phyloP scores from a whole-genome alignment of 139 green algal genomes.

The Chlamydomonas sp. region DNA sequence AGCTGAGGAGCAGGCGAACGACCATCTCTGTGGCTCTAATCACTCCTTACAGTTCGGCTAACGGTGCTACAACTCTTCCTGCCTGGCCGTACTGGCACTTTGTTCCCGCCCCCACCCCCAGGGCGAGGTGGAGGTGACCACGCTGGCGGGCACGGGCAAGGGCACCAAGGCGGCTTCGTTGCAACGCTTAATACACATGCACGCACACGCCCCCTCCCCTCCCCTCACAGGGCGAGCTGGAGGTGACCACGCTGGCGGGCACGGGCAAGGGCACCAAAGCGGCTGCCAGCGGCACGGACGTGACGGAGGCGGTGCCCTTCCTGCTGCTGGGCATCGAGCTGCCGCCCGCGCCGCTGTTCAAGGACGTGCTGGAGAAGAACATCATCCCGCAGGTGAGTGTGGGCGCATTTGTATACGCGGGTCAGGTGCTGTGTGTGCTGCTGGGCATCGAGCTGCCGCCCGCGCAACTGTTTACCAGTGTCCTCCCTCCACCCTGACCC shows the following conservation, averaged over 20 bases:
- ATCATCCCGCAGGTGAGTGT: constrained; percentile 96
- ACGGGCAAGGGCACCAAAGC: constrained; percentile 74
- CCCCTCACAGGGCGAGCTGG: constrained; percentile 79
- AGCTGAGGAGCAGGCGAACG: too few relatives aligned
- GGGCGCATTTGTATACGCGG: neutral
- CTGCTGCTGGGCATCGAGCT: constrained; percentile 95
- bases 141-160: constrained; percentile 80
- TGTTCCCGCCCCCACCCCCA: constrained; percentile 25
- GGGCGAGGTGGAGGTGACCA: constrained; percentile 92
- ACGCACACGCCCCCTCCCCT: neutral
- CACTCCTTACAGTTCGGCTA: too few relatives aligned
- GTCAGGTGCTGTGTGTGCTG: neutral
- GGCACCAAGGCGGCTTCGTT: constrained; percentile 52
- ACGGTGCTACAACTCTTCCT: neutral
- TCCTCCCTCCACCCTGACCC: neutral
- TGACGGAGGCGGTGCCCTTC: constrained; percentile 84
- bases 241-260: constrained; percentile 86
- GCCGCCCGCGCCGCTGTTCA: constrained; percentile 95
- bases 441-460: too few relatives aligned
- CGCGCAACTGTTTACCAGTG: neutral
- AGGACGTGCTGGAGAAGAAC: constrained; percentile 95
- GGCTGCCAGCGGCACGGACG: constrained; percentile 50
- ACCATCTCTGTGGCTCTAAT: too few relatives aligned
- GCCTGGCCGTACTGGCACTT: neutral
- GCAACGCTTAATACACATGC: neutral